These are phyloP conservation scores for Lunularia cruciata DNA, from an alignment of 225 moss, liverwort and hornwort species.

Conservation along the genomic window DNA sequence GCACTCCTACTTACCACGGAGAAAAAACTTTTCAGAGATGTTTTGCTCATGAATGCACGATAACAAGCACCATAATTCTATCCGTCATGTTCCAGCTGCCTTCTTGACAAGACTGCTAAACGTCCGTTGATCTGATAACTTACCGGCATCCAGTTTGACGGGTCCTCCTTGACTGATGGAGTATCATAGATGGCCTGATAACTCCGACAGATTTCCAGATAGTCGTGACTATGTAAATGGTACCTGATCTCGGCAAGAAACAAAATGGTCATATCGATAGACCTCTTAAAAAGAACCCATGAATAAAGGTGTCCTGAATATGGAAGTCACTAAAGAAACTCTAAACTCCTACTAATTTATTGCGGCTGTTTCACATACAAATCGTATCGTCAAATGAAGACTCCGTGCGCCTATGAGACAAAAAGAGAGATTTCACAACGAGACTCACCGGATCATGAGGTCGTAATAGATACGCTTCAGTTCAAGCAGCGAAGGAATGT, in stretches of 20 bases:
- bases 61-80: no score
- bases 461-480: conserved; percentile 94
- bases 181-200: conserved; percentile 97
- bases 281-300: neutral
- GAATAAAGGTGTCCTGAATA: no score
- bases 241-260: conserved; percentile 55
- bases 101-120: neutral
- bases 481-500: conserved; percentile 81
- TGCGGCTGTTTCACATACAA: no score
- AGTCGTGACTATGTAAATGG: conserved; percentile 84
- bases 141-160: conserved; percentile 89
- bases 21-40: neutral
- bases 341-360: no score
- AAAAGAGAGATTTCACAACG: neutral
- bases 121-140: conserved; percentile 16
- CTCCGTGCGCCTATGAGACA: neutral
- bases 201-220: conserved; percentile 94
- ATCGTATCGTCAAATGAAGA: no score
- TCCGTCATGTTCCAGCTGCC: no score
- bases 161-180: conserved; percentile 70
- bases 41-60: no score
- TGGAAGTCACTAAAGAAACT: no score
- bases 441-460: conserved; percentile 80
- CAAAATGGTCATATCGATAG: neutral
- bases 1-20: neutral